phyloP scores from a whole-genome alignment of 1,139 yeast genomes.

The Candida neerlandica region DNA sequence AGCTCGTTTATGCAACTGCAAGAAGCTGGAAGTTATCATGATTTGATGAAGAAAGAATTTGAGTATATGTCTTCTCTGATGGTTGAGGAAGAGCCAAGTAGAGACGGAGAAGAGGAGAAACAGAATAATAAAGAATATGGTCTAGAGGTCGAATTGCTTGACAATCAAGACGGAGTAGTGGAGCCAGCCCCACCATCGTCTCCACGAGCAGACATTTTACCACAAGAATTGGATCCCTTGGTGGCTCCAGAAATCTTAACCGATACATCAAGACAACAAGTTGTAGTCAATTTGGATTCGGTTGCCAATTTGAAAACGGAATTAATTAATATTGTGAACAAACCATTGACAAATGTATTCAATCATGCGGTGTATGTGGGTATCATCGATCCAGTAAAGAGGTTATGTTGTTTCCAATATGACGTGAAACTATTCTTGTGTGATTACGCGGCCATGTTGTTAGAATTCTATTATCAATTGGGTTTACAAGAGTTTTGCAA shows the following conservation, averaged over 20 bases:
- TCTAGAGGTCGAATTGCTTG: slow-evolving; percentile 7
- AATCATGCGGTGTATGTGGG: slow-evolving; percentile 79
- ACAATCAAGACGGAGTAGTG: not conserved
- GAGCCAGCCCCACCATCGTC: not conserved
- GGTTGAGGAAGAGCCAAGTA: slow-evolving; percentile 4
- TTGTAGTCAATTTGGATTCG: slow-evolving; percentile 56
- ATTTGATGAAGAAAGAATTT: slow-evolving; percentile 11
- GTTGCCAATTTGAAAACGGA: slow-evolving; percentile 55
- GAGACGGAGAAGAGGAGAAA: slow-evolving; percentile 2
- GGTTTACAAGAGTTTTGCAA: slow-evolving; percentile 79
- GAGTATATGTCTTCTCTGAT: slow-evolving; percentile 2
- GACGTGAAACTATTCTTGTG: slow-evolving; percentile 76
- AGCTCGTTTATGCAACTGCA: slow-evolving; percentile 17
- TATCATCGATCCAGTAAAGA: slow-evolving; percentile 66
- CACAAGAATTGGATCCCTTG: slow-evolving; percentile 4
- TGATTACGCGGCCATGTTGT: slow-evolving; percentile 73
- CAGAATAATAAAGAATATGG: slow-evolving; percentile 6
- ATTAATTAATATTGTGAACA: slow-evolving; percentile 50
- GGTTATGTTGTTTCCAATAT: slow-evolving; percentile 81
- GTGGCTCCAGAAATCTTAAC: slow-evolving; percentile 3
- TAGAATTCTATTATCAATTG: slow-evolving; percentile 78
- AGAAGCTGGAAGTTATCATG: slow-evolving; percentile 8
- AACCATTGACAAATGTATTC: slow-evolving; percentile 65
- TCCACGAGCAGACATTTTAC: slow-evolving; percentile 12
- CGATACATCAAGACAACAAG: slow-evolving; percentile 17